phyloP scores from a whole-genome alignment of 352 stramenopile genomes.

The Globisporangium apiculatum region DNA sequence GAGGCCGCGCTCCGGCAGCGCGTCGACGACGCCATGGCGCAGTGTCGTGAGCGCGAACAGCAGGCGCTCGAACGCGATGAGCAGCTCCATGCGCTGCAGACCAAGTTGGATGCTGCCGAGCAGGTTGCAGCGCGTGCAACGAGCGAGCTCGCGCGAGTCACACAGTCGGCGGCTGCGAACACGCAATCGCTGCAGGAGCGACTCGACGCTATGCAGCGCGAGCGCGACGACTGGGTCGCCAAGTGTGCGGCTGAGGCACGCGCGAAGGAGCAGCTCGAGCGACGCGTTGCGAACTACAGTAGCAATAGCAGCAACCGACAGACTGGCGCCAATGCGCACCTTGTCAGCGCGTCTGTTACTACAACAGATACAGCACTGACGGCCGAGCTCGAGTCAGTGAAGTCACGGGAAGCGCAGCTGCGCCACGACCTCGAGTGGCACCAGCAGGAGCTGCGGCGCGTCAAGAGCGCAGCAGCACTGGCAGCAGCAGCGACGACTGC shows the following conservation, averaged over 20 bases:
- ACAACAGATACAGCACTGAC: not conserved
- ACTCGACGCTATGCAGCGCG: slow-evolving; percentile 35
- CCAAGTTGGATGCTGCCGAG: slow-evolving; percentile 27
- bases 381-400: slow-evolving; percentile 25
- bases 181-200: slow-evolving; percentile 22
- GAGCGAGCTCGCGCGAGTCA: slow-evolving; percentile 16
- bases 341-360: too few relatives aligned
- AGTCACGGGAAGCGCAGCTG: slow-evolving; percentile 40
- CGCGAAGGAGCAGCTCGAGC: slow-evolving; percentile 28
- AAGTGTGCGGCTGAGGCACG: slow-evolving; percentile 29
- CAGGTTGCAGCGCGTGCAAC: slow-evolving; percentile 21
- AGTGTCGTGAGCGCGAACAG: slow-evolving; percentile 25
- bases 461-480: slow-evolving; percentile 17
- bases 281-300: slow-evolving; percentile 16
- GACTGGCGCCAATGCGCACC: slow-evolving; percentile 5
- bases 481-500: not conserved
- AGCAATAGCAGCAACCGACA: slow-evolving; percentile 1
- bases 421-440: slow-evolving; percentile 57
- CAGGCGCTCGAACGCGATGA: slow-evolving; percentile 37
- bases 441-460: slow-evolving; percentile 40
- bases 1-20: slow-evolving; percentile 36
- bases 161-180: slow-evolving; percentile 9
- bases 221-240: slow-evolving; percentile 41
- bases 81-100: slow-evolving; percentile 25
- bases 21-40: slow-evolving; percentile 30